Conservation (phyloP, 352 stramenopile species). For the Aphanomyces astaci region DNA sequence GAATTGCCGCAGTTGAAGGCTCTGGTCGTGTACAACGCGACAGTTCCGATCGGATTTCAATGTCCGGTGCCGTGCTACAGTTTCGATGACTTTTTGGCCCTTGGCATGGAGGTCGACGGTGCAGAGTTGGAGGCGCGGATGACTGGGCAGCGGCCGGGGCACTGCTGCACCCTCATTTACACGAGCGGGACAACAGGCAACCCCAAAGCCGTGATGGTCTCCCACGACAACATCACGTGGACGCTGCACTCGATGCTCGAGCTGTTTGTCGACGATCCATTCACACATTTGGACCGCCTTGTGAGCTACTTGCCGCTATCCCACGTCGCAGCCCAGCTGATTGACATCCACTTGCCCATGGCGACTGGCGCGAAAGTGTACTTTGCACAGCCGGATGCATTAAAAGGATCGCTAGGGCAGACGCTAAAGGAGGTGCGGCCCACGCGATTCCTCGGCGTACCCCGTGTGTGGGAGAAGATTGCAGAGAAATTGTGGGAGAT, state of each 20-base stretch:
- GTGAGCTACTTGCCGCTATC: slow-evolving; percentile 87
- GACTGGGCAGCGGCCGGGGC: slow-evolving; percentile 64
- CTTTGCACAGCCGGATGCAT: slow-evolving; percentile 84
- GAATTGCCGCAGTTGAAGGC: slow-evolving; percentile 88
- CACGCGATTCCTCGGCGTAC: slow-evolving; percentile 87
- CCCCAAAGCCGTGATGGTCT: slow-evolving; percentile 96
- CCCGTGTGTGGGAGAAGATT: slow-evolving; percentile 91
- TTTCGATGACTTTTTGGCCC: slow-evolving; percentile 72
- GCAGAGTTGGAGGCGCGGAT: slow-evolving; percentile 64
- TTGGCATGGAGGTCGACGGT: slow-evolving; percentile 57
- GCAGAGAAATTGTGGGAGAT: slow-evolving; percentile 86
- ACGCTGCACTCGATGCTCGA: slow-evolving; percentile 61
- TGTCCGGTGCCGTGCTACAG: slow-evolving; percentile 60
- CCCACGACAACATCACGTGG: slow-evolving; percentile 91
- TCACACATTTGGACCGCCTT: slow-evolving; percentile 52
- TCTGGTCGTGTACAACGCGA: slow-evolving; percentile 89
- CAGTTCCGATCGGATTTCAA: slow-evolving; percentile 60
- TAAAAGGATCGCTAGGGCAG: slow-evolving; percentile 80
- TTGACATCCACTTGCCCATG: slow-evolving; percentile 80
- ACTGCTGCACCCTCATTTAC: slow-evolving; percentile 91
- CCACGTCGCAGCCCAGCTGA: slow-evolving; percentile 81
- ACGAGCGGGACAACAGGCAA: slow-evolving; percentile 91
- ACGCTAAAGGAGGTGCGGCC: slow-evolving; percentile 83
- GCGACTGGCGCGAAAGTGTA: slow-evolving; percentile 60
- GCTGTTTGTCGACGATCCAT: slow-evolving; percentile 51